Conservation (phyloP, 176 grass and related monocot species). For the Otatea glauca region DNA sequence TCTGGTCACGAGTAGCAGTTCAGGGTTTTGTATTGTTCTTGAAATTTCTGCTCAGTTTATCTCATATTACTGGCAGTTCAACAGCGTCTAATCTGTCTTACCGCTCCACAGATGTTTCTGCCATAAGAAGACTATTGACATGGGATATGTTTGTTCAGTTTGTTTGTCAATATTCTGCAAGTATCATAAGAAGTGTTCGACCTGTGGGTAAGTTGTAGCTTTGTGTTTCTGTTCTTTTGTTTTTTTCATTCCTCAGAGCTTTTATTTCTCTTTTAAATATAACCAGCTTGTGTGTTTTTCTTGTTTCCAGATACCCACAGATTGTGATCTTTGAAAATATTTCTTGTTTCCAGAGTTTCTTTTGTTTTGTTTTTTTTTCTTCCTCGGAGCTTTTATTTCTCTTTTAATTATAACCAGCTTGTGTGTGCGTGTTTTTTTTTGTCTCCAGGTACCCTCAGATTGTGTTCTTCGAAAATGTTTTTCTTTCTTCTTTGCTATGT, state of each 20-base stretch:
- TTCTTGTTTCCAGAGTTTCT: no score
- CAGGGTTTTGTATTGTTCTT: not conserved
- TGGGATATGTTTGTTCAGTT: constrained; percentile 96
- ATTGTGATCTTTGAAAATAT: not conserved
- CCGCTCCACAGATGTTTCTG: constrained; percentile 80
- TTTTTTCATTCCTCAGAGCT: not conserved
- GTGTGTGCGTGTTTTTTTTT: no score
- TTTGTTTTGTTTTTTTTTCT: no score
- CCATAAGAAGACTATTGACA: constrained; percentile 97
- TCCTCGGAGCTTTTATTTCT: no score
- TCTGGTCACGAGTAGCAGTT: not conserved
- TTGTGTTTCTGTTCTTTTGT: constrained; percentile 15
- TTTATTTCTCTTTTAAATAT: constrained; percentile 23
- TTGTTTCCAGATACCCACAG: constrained; percentile 16
- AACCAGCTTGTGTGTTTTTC: not conserved
- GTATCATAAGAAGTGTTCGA: constrained; percentile 95
- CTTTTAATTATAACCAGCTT: no score
- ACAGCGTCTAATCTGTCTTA: constrained; percentile 19
- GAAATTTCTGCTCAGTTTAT: not conserved
- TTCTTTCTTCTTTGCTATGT: not conserved
- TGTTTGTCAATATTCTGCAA: constrained; percentile 99
- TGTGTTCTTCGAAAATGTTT: not conserved
- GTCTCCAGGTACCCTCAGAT: no score
- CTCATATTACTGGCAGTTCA: not conserved
- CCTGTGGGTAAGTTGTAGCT: constrained; percentile 73